phyloP scores from a whole-genome alignment of 257 asterid species.

The Coffea eugenioides region DNA sequence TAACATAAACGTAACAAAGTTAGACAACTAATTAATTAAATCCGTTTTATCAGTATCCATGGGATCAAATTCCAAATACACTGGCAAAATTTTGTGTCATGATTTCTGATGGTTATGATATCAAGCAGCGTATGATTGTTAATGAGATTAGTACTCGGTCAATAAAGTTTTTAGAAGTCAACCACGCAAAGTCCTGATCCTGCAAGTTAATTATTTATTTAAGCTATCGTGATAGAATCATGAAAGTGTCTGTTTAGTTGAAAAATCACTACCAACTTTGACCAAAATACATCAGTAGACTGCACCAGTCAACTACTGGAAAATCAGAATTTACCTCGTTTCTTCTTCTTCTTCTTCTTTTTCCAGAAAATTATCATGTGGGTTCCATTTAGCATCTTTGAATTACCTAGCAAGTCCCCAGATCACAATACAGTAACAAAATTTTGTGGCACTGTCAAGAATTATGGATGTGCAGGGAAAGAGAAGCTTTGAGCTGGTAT shows the following conservation, averaged over 20 bases:
- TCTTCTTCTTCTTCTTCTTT: neutral
- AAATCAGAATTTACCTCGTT: neutral
- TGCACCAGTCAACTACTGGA: neutral
- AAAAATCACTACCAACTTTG: neutral
- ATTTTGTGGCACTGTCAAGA: neutral
- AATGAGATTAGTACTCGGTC: no score
- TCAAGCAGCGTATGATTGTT: no score
- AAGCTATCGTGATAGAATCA: neutral
- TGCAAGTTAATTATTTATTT: neutral
- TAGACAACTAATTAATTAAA: no score
- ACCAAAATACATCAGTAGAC: neutral
- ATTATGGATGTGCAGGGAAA: slow-evolving; percentile 23
- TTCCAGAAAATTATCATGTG: neutral
- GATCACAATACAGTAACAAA: neutral
- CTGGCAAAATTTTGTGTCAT: no score
- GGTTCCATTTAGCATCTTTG: neutral
- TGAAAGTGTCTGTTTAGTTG: no score
- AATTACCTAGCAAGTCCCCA: neutral
- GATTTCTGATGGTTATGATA: no score
- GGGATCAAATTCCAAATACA: no score
- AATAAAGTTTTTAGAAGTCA: neutral
- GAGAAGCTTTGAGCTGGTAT: slow-evolving; percentile 9
- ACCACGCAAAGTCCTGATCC: neutral
- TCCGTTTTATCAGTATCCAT: no score
- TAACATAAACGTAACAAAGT: neutral